These are phyloP conservation scores for Yamadazyma atmosphaerica DNA, from an alignment of 1,139 yeast genomes.

Conservation along the genomic window DNA sequence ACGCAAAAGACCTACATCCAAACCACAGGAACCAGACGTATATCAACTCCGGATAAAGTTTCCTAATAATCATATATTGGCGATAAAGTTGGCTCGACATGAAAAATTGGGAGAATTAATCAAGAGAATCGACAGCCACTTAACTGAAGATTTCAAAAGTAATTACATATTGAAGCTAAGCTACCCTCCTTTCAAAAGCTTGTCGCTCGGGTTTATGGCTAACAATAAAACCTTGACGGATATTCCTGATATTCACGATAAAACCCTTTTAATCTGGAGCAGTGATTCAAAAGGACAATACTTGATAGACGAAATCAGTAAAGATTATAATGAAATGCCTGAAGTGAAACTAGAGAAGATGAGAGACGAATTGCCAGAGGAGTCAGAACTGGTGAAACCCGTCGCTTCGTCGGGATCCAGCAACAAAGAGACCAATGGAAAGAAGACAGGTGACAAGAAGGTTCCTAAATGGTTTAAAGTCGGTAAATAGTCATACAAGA, in stretches of 20 bases:
- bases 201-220: constrained; percentile 30
- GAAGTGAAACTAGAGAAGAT: constrained; percentile 37
- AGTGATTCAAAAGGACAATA: constrained; percentile 21
- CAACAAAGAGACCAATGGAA: background rate
- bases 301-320: constrained; percentile 19
- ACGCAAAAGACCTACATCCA: constrained; percentile 4
- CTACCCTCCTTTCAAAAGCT: constrained; percentile 44
- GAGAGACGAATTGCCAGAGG: constrained; percentile 29
- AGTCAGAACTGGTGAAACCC: constrained; percentile 2
- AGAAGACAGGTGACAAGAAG: constrained; percentile 10
- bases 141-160: constrained; percentile 36
- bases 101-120: constrained; percentile 45
- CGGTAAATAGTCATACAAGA: constrained; percentile 7
- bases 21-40: constrained; percentile 17
- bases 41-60: constrained; percentile 50
- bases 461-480: constrained; percentile 24
- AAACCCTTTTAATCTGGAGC: constrained; percentile 40
- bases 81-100: constrained; percentile 14
- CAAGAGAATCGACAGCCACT: constrained; percentile 35
- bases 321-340: constrained; percentile 36
- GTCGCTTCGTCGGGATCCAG: background rate
- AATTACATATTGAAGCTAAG: constrained; percentile 36
- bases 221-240: constrained; percentile 34
- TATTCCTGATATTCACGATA: constrained; percentile 34
- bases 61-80: constrained; percentile 52